Base-by-base conservation (phyloP, 345 rosid species). In the Psidium friedrichsthalianum region DNA sequence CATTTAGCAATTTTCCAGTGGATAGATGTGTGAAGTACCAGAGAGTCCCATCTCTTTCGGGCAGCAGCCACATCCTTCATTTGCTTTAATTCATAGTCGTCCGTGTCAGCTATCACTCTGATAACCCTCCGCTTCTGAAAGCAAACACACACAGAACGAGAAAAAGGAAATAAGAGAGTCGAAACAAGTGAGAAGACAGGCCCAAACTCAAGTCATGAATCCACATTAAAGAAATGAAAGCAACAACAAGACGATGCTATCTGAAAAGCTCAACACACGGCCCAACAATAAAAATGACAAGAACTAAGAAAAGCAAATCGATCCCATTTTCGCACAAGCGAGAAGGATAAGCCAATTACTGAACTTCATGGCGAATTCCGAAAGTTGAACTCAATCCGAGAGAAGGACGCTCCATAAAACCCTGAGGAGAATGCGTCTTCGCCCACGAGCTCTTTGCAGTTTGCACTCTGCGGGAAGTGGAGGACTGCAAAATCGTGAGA, bases 31-130 rank as follows among this genome's bases (percentile, higher is more conserved):
- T 27, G 56, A 42, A 21, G 29, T 92, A 97, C 99, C 98, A 95
- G 85, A 86, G 92, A 91, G 85, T 97, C 98, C 98, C 98, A 95
- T 93, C 97, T 93, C 91, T 95, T 97, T 93, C 92, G 94, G 32
- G 98, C 97, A 87, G 98, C 95, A 86, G 98, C 94, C 95, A 95
- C 90, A 87, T 95, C 98, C 90, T 93, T 94, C 95, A 95, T 89
- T 91, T 95, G 98, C 95, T 94, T 94, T 89, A 95, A 83, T 84
- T 94, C 97, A 87, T 86, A 89, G 87, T 95, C 98, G 89, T 95
- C 97, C 56, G 86, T 91, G 56, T 82, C 95, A 80, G 95, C 94
- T 90, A 91, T 93, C 93, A 94, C 90, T 85, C 87, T 88, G 82
- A 93, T 64, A 84, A 87, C 90, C 80, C 92, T 85, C 86, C 85